phyloP scores from a whole-genome alignment of 73 alveolate species.

The Paraurostyla sp. region DNA sequence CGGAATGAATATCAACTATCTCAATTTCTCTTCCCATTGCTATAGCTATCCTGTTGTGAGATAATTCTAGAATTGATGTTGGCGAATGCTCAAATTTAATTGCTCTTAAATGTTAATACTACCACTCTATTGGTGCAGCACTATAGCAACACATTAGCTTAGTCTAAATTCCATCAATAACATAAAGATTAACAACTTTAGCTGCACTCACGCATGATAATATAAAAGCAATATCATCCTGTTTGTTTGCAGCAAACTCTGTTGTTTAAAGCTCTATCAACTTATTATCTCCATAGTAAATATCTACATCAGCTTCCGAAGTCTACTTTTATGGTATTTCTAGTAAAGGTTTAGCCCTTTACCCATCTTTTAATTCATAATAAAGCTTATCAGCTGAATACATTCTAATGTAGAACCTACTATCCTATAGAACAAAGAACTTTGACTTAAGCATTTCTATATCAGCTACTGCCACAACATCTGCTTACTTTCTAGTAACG shows the following conservation, averaged over 20 bases:
- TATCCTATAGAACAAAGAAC: slow-evolving; percentile 42
- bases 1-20: slow-evolving; percentile 55
- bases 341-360: slow-evolving; percentile 9
- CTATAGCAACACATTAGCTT: slow-evolving; percentile 34
- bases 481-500: slow-evolving; percentile 26
- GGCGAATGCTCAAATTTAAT: slow-evolving; percentile 63
- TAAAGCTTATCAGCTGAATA: slow-evolving; percentile 52
- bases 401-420: slow-evolving; percentile 36
- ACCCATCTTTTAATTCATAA: slow-evolving; percentile 44
- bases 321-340: slow-evolving; percentile 51
- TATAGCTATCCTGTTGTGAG: slow-evolving; percentile 51
- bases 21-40: slow-evolving; percentile 54
- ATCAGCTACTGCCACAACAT: slow-evolving; percentile 34
- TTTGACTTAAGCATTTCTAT: slow-evolving; percentile 37
- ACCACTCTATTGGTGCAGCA: slow-evolving; percentile 42
- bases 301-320: slow-evolving; percentile 31
- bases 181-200: slow-evolving; percentile 57
- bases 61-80: slow-evolving; percentile 51
- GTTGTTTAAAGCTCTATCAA: slow-evolving; percentile 50
- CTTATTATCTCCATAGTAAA: slow-evolving; percentile 63
- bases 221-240: slow-evolving; percentile 42
- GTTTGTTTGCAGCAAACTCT: slow-evolving; percentile 48
- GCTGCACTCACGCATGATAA: slow-evolving; percentile 49
- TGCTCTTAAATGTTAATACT: slow-evolving; percentile 35
- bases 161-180: slow-evolving; percentile 47